These are phyloP conservation scores for Heterococcus sp. DNA, from an alignment of 108 stramenopile species.

Conservation along the genomic window DNA sequence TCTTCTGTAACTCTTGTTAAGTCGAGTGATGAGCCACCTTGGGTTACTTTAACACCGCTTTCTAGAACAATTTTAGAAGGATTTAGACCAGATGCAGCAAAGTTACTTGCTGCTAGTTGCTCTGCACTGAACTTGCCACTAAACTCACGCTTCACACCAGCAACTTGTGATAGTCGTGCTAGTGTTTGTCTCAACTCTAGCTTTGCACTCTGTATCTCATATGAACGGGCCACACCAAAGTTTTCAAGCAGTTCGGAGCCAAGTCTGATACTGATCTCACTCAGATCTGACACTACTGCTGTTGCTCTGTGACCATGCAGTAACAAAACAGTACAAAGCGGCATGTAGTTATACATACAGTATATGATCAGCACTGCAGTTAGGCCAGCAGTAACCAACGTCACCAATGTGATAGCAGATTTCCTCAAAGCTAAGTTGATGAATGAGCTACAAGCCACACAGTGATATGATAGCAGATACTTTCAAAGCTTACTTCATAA, in stretches of 20 bases:
- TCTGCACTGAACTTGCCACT: neutral
- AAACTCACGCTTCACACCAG: neutral
- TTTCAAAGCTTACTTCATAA: too few relatives aligned
- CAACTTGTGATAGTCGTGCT: neutral
- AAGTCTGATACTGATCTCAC: conserved; percentile 36
- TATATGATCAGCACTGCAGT: too few relatives aligned
- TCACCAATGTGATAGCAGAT: too few relatives aligned
- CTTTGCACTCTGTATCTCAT: conserved; percentile 35
- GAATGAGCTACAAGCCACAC: too few relatives aligned
- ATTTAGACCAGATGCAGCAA: neutral
- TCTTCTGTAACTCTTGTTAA: neutral
- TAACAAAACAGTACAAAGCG: neutral
- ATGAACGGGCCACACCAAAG: conserved; percentile 19
- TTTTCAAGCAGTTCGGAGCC: conserved; percentile 26
- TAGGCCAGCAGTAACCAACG: too few relatives aligned
- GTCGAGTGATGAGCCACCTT: neutral
- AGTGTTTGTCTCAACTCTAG: conserved; percentile 18
- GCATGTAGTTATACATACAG: neutral
- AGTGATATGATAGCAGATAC: too few relatives aligned
- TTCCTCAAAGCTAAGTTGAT: too few relatives aligned
- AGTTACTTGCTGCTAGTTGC: neutral
- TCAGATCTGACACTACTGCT: neutral
- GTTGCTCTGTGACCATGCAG: too few relatives aligned
- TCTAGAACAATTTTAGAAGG: neutral
- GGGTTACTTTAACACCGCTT: neutral